phyloP scores from a whole-genome alignment of 805 yeast species.

The Kurtzmaniella cleridarum region DNA sequence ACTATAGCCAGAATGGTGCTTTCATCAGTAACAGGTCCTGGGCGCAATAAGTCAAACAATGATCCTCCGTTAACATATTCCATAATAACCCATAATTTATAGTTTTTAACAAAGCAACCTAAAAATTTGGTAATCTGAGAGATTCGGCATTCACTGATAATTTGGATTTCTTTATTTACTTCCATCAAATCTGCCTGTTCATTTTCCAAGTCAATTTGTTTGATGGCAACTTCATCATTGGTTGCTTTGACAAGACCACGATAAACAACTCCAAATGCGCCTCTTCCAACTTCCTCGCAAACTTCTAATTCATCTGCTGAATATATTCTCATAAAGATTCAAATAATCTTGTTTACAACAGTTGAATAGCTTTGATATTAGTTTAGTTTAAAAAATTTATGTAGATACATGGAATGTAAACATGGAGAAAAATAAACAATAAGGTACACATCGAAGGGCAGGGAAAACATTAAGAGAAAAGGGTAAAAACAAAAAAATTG shows the following conservation, averaged over 20 bases:
- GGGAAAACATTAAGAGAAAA: no score
- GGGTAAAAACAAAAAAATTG: no score
- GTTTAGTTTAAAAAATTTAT: not conserved
- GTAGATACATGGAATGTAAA: not conserved
- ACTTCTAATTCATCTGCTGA: conserved; percentile 37
- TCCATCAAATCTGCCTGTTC: conserved; percentile 61
- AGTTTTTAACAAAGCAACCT: conserved; percentile 67
- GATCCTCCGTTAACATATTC: conserved; percentile 79
- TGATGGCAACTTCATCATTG: conserved; percentile 47
- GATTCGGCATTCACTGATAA: conserved; percentile 60
- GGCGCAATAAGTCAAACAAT: conserved; percentile 55
- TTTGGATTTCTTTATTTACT: conserved; percentile 65
- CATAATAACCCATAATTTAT: conserved; percentile 76
- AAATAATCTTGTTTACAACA: not conserved
- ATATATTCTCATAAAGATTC: conserved; percentile 11
- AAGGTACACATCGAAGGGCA: not conserved
- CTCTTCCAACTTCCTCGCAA: conserved; percentile 61
- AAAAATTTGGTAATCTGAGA: conserved; percentile 60
- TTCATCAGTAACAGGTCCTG: conserved; percentile 55
- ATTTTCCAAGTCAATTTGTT: conserved; percentile 67
- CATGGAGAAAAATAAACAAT: not conserved
- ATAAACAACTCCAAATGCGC: conserved; percentile 76
- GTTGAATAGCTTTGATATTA: not conserved
- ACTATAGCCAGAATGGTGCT: conserved; percentile 47
- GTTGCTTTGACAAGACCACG: conserved; percentile 48